phyloP scores from a whole-genome alignment of 345 rosid species.

The Acer saccharum region DNA sequence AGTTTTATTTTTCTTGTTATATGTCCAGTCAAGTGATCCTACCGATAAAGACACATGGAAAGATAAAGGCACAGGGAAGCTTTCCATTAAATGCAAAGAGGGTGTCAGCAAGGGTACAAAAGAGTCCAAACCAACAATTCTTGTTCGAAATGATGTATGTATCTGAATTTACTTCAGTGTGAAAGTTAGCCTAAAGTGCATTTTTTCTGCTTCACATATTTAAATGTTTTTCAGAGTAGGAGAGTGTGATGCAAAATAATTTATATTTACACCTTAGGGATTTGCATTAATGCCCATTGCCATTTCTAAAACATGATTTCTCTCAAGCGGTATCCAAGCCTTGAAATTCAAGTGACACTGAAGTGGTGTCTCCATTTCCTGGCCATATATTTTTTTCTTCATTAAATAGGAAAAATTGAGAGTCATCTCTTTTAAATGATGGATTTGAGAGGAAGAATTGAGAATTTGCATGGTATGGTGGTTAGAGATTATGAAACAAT shows the following conservation, averaged over 20 bases:
- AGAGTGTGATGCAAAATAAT: background rate
- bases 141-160: slow-evolving; percentile 86
- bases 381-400: background rate
- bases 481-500: slow-evolving; percentile 2
- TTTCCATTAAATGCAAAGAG: slow-evolving; percentile 83
- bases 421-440: background rate
- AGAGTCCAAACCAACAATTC: slow-evolving; percentile 85
- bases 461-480: background rate
- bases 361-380: background rate
- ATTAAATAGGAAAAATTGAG: background rate
- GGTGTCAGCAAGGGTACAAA: slow-evolving; percentile 80
- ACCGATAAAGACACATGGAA: slow-evolving; percentile 89
- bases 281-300: background rate
- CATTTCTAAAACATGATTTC: background rate
- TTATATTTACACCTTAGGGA: background rate
- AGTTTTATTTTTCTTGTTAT: slow-evolving; percentile 4
- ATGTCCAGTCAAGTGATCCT: slow-evolving; percentile 71
- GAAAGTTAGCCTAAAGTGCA: background rate
- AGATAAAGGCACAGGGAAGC: slow-evolving; percentile 94
- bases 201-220: background rate
- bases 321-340: background rate
- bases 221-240: background rate
- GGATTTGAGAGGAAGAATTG: background rate
- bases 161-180: slow-evolving; percentile 5
- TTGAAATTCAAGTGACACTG: background rate